Percentiles rank a stretch among this genome's conserved stretches.
These are phyloP conservation scores for Leptoxyphium fumago DNA, from an alignment of 2,329 filamentous ascomycete genomes.

Conservation along the genomic window DNA sequence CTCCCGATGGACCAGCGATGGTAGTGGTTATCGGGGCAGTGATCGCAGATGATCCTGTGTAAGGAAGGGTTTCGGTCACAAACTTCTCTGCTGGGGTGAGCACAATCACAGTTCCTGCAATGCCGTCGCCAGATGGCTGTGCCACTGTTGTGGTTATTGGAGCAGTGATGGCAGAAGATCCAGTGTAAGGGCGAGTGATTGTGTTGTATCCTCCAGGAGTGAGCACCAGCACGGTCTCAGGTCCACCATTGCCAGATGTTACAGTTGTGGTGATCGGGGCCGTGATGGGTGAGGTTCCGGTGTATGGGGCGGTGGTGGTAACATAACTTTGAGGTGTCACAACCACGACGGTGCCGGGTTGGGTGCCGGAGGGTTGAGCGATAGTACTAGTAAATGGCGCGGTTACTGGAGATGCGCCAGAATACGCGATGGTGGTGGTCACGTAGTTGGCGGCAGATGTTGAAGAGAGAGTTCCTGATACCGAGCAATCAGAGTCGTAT, in stretches of 20 bases:
- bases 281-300: background rate
- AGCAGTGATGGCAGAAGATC: background rate
- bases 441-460: conserved; percentile 1
- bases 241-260: background rate
- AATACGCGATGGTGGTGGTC: conserved; percentile 2
- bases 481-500: too few relatives aligned
- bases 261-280: conserved; percentile 1
- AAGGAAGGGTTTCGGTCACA: background rate
- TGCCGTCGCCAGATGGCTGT: background rate
- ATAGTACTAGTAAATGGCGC: conserved; percentile 1
- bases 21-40: conserved; percentile 2
- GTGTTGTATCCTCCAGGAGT: background rate
- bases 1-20: conserved; percentile 2
- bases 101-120: background rate
- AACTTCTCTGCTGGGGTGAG: background rate
- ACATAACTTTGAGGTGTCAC: conserved; percentile 1
- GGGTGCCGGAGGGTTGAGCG: background rate
- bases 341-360: background rate
- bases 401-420: conserved; percentile 1
- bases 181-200: background rate
- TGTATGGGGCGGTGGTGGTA: conserved; percentile 2
- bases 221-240: background rate
- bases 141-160: background rate
- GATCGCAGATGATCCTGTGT: background rate
- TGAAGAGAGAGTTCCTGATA: too few relatives aligned